Evolutionary conservation across 805 yeast species (phyloP), one percentile per base, ranked within the genome.

Genomic region (Kluyveromyces wickerhamii): DNA sequence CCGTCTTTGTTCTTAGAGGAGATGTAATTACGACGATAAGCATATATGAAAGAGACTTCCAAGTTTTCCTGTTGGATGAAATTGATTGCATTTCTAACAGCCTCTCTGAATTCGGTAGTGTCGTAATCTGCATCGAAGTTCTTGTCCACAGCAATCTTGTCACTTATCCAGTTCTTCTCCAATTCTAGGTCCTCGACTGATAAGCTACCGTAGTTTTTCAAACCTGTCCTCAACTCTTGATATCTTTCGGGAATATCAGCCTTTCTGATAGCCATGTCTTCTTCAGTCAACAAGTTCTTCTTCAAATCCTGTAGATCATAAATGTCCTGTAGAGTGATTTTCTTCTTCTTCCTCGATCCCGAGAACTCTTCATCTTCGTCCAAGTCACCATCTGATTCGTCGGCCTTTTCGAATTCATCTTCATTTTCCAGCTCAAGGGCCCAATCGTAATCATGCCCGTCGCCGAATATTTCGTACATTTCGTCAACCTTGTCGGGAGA

Each of bases 401-500:
- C 54, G 4, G 38, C 49, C n/a, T 65, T 64, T 31, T 67, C 71
- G n/a, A 74, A 77, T 38, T 63, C 58, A 32, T 71, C 79, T 45
- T 72, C 79, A 41, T 73, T 77, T 61, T 88, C 96, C 19, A 85
- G 92, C 51, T 86, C 96, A 36, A 92, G 66, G 9, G 98, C 98
- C 97, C 98, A 92, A 38, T 85, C 96, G 59, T 92, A 92, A 52
- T 89, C 96, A 44, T 79, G 87, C 34, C 98, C 98, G 57, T 87
- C 94, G 45, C 98, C 98, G 55, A 92, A 92, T 10, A 92, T 85
- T 56, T 92, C 98, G 51, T 78, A 87, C 53, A 92, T 73, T 59
- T 89, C 96, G 51, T 86, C 92, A 44, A 89, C 73, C 55, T 85
- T 84, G 49, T 92, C 97, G 36, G 92, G 79, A 48, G 92, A 95